Evolutionary conservation across 192 early-diverging fungal species (phyloP).

Genomic region (Entomortierella parvispora): DNA sequence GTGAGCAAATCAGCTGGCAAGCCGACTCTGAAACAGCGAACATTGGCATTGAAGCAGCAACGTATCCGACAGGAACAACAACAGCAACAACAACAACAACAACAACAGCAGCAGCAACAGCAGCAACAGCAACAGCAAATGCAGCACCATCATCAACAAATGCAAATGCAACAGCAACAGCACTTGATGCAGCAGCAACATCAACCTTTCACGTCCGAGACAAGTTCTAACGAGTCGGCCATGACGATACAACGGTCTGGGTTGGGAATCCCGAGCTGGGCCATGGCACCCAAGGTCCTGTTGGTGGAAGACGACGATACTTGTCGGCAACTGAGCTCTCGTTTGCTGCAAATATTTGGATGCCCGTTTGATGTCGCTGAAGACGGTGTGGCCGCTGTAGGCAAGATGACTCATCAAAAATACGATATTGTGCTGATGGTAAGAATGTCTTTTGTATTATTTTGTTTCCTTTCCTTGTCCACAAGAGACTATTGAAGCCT

Average conservation of each 20-base stretch:
- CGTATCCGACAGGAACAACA: not conserved
- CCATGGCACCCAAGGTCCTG: constrained; percentile 67
- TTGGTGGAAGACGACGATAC: constrained; percentile 78
- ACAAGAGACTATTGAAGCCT: not conserved
- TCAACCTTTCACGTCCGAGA: constrained; percentile 14
- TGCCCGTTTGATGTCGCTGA: constrained; percentile 74
- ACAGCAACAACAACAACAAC: not conserved
- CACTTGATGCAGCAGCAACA: constrained; percentile 23
- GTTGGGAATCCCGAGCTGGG: constrained; percentile 54
- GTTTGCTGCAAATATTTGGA: constrained; percentile 71
- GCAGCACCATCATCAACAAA: constrained; percentile 14
- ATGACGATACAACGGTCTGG: constrained; percentile 30
- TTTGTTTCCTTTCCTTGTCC: not conserved
- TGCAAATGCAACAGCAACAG: constrained; percentile 17
- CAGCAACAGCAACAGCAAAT: not conserved
- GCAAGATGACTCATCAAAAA: constrained; percentile 67
- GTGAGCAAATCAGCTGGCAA: not conserved
- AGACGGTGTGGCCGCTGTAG: constrained; percentile 75
- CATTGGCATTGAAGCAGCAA: constrained; percentile 12
- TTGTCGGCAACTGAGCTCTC: constrained; percentile 61
- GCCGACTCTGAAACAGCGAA: constrained; percentile 1
- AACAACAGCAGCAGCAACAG: constrained; percentile 1
- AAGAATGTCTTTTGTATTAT: not conserved
- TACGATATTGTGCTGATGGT: constrained; percentile 84
- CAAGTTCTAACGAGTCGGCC: constrained; percentile 7